Conservation (phyloP, 2,329 filamentous ascomycete genomes). For the Tolypocladium capitatum region DNA sequence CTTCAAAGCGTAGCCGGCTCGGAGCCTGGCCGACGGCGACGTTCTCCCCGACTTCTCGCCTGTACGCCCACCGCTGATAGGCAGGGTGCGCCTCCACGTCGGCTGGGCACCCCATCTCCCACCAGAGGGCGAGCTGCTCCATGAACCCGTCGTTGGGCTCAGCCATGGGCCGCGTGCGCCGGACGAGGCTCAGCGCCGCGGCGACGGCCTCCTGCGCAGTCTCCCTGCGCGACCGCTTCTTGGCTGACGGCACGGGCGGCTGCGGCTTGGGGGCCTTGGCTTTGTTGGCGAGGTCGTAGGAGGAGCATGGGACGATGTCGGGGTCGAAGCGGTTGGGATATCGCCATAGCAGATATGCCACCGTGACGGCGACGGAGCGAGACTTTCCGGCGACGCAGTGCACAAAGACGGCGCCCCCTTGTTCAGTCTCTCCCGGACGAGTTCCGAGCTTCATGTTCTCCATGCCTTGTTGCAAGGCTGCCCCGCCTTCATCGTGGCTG, state of each 20-base stretch:
- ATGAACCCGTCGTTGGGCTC: conserved; percentile 91
- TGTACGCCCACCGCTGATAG: conserved; percentile 63
- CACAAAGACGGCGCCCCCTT: conserved; percentile 35
- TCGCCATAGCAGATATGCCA: conserved; percentile 73
- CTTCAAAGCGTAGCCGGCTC: conserved; percentile 70
- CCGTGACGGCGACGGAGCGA: conserved; percentile 69
- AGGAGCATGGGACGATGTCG: conserved; percentile 17
- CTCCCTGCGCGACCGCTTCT: conserved; percentile 14
- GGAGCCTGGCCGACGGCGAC: conserved; percentile 68
- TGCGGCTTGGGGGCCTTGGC: not conserved
- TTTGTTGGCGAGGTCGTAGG: conserved; percentile 7
- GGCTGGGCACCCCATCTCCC: conserved; percentile 69
- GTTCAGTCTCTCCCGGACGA: conserved; percentile 3
- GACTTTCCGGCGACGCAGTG: conserved; percentile 93
- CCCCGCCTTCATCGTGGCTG: conserved; percentile 1
- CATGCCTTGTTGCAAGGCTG: conserved; percentile 3
- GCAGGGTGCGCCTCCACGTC: conserved; percentile 51
- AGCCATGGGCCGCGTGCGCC: conserved; percentile 58
- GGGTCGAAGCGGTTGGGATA: conserved; percentile 39
- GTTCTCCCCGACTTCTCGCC: conserved; percentile 39
- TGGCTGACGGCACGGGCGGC: conserved; percentile 1
- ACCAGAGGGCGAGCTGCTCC: conserved; percentile 75
- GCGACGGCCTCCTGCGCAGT: conserved; percentile 34
- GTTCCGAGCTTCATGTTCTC: not conserved
- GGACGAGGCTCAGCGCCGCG: conserved; percentile 56